These are phyloP conservation scores for Mallotus nudiflorus DNA, from an alignment of 345 rosid species.

Conservation along the genomic window DNA sequence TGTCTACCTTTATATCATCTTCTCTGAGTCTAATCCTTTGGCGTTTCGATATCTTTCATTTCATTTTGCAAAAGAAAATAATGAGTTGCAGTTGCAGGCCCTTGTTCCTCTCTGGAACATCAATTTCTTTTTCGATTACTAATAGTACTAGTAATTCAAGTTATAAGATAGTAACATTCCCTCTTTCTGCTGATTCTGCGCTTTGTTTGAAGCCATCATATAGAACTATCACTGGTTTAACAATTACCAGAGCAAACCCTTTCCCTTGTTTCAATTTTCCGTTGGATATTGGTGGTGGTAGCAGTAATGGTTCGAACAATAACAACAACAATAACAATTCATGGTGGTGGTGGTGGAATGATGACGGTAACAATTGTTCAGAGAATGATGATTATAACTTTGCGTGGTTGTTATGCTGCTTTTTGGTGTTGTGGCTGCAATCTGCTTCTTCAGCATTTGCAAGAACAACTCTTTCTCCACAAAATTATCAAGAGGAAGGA, in stretches of 20 bases:
- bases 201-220: background rate
- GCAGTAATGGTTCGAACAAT: constrained; percentile 19
- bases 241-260: constrained; percentile 3
- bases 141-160: background rate
- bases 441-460: constrained; percentile 49
- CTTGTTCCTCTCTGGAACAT: constrained; percentile 19
- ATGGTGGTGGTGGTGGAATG: constrained; percentile 37
- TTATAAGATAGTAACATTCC: background rate
- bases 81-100: constrained; percentile 31
- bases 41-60: too few relatives aligned
- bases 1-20: too few relatives aligned
- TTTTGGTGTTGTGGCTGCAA: constrained; percentile 37
- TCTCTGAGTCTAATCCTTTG: too few relatives aligned
- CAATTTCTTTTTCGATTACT: constrained; percentile 6
- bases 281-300: constrained; percentile 22
- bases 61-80: background rate
- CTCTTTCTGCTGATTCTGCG: background rate
- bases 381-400: background rate
- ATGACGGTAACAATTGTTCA: background rate
- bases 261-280: constrained; percentile 19
- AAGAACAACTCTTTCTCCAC: constrained; percentile 27
- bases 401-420: constrained; percentile 32
- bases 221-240: background rate
- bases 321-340: constrained; percentile 13
- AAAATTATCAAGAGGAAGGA: constrained; percentile 14